Conservation (phyloP, 805 yeast species). For the Jamesozyma piceae region DNA sequence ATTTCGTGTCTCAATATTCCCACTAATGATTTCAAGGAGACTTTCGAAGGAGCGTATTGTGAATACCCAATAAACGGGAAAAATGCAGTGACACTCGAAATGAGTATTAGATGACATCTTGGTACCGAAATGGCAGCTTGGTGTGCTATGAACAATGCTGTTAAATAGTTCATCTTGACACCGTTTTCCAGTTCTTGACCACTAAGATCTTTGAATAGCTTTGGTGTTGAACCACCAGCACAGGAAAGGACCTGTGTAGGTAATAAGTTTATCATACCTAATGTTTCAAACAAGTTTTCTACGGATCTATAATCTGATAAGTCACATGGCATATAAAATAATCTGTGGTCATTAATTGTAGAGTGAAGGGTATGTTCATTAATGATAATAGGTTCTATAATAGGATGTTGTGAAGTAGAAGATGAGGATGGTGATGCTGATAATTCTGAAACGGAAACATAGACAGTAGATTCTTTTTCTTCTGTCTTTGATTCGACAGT, state of each 20-base stretch:
- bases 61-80: constrained; percentile 87
- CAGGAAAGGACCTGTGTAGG: constrained; percentile 78
- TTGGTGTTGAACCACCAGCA: constrained; percentile 81
- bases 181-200: constrained; percentile 52
- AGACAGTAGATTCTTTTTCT: background rate
- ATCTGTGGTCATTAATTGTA: constrained; percentile 17
- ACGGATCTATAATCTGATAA: constrained; percentile 47
- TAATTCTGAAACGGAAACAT: background rate
- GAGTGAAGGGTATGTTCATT: background rate
- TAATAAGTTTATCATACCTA: constrained; percentile 22
- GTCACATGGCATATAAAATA: constrained; percentile 52
- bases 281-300: constrained; percentile 20
- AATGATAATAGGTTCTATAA: constrained; percentile 1
- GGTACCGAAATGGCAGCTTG: constrained; percentile 37
- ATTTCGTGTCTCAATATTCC: constrained; percentile 80
- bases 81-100: constrained; percentile 71
- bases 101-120: constrained; percentile 48
- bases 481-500: background rate
- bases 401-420: background rate
- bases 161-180: constrained; percentile 57
- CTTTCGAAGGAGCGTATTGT: constrained; percentile 84
- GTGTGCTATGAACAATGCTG: constrained; percentile 66
- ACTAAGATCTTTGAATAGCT: constrained; percentile 60
- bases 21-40: constrained; percentile 68
- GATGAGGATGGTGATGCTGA: background rate